Evolutionary conservation across 2,329 filamentous ascomycete species (phyloP), one percentile per base, ranked within the genome.

Genomic region (Diaporthe australafricana): DNA sequence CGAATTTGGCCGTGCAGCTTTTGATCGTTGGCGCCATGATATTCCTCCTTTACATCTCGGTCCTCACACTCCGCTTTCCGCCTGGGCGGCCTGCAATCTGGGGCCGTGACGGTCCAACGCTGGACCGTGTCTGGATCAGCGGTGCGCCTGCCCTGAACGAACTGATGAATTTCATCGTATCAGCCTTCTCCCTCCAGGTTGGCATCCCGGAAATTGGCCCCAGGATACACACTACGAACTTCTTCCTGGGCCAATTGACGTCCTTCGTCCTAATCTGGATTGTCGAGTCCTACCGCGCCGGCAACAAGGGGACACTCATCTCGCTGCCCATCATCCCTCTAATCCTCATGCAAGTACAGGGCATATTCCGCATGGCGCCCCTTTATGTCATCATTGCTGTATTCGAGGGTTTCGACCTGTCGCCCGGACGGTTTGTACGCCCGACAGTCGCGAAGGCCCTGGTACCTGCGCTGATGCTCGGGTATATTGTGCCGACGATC

Each of bases 181-280:
- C 57, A 12, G 40, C 20, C 17, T 63, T 63, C 20, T 63, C 57
- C 4, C 8, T 60, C 4, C 56, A 60, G 25, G 56, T 60, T 17
- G 56, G 38, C 16, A 38, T 60, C 25, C 56, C 56, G 14, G 56
- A 60, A 16, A 11, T 60, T 1, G 56, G 22, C 22, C 56, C 56
- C 3, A 60, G n/a, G 38, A 60, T 60, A 42, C 56, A 60, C 56
- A 45, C 9, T 7, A 22, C 56, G 8, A 60, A 45, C 38, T 60
- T 60, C 56, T 45, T 60, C 40, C 40, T 62, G 40, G 40, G 56
- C 25, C 56, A 62, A 40, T 17, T 62, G 25, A 62, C 56, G 1
- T 62, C 56, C 12, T 62, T 32, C 22, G 9, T 67, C 16, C 22
- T 67, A 20, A 53, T 67, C 38, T 67, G 63, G 63, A 42, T 55